Evolutionary conservation across 1,139 yeast species (phyloP), one percentile per base, ranked within the genome.

Genomic region (Yamadazyma conglobata): DNA sequence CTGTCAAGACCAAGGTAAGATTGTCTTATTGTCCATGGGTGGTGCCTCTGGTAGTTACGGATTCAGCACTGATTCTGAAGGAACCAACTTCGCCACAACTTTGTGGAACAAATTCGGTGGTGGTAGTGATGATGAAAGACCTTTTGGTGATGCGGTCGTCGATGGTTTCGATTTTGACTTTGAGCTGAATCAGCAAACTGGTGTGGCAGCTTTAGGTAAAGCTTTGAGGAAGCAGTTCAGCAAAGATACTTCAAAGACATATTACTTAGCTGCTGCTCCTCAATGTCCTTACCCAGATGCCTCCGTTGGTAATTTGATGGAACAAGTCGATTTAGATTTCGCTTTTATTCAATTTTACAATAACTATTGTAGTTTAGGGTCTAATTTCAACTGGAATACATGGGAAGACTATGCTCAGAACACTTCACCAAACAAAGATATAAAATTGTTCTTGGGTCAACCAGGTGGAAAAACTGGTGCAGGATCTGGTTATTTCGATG

Each of bases 221-320:
- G 69, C 69, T 37, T 68, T 89, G 47, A 79, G 91, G 63, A 46
- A 52, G 10, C 63, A 73, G 38, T 86, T 73, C 47, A 61, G 62
- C 12, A 53, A 62, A 14, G 80, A 79, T 47, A 25, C 66, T 15
- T 66, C 83, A 13, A 80, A 75, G 55, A 49, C 58, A 10, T 89
- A 84, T 61, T 88, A 84, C 56, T 64, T 89, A 29, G 77, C 95
- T 32, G 96, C 96, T 40, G 95, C 97, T 42, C 97, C 97, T 16
- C 97, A 89, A 64, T 89, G 97, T 64, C 84, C 81, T 12, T 85
- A 79, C 54, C 97, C 96, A 13, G 97, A 89, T 62, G 87, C 81
- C 6, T 77, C 84, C 25, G 78, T 83, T 25, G 94, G 95, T 39
- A 75, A 77, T 33, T 60, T 83, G 22, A 58, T 89, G 45, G 63